phyloP scores from a whole-genome alignment of 306 rosid genomes.

The Psophocarpus tetragonolobus region DNA sequence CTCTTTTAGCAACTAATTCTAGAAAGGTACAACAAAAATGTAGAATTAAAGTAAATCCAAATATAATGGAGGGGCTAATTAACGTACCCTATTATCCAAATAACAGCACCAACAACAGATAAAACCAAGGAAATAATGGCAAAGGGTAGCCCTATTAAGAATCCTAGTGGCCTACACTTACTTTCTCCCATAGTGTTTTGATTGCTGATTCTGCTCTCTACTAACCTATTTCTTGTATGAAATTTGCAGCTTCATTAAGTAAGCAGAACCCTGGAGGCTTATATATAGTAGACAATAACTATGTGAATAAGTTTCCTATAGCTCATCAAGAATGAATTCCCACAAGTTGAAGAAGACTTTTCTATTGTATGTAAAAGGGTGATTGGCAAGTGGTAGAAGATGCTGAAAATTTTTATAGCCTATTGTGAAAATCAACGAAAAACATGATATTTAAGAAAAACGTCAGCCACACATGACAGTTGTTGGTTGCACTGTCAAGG shows the following conservation, averaged over 20 bases:
- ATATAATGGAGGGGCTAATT: neutral
- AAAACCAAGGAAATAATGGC: neutral
- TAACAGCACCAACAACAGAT: neutral
- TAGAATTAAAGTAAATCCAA: neutral
- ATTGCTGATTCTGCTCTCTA: neutral
- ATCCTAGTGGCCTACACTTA: neutral
- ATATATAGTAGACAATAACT: neutral
- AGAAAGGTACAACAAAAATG: neutral
- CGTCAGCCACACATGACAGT: neutral
- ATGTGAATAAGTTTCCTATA: neutral
- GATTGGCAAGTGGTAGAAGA: neutral
- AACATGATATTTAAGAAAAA: neutral
- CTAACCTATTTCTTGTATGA: neutral
- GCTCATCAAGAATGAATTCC: neutral
- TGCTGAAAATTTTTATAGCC: neutral
- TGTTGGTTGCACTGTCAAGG: neutral
- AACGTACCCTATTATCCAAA: neutral
- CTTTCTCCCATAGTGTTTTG: neutral
- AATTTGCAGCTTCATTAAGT: neutral
- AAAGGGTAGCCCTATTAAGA: constrained; percentile 3
- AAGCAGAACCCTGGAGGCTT: neutral
- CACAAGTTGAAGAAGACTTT: neutral
- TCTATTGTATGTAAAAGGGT: neutral
- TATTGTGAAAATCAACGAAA: neutral
- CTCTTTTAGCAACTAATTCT: neutral